phyloP scores from a whole-genome alignment of 371 early-diverging fungal species.

The Lichtheimia ramosa region DNA sequence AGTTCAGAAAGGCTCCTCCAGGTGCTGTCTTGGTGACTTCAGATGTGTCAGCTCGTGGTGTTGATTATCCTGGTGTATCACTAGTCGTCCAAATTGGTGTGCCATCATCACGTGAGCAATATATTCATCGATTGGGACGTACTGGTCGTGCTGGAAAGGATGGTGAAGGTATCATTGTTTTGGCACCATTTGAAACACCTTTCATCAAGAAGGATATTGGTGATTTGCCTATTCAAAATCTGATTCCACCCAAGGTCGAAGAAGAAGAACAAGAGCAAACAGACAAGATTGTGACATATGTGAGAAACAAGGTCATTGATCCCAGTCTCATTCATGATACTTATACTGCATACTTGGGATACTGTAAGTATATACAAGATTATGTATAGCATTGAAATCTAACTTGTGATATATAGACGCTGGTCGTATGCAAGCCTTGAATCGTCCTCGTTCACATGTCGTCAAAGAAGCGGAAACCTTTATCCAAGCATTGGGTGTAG shows the following conservation, averaged over 20 bases:
- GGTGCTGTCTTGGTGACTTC: conserved; percentile 91
- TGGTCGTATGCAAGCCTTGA: conserved; percentile 40
- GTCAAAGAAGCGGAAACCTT: conserved; percentile 42
- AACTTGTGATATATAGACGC: conserved; percentile 27
- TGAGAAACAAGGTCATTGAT: conserved; percentile 32
- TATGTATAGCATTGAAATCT: conserved; percentile 8
- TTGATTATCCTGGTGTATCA: conserved; percentile 97
- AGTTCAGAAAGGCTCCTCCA: conserved; percentile 66
- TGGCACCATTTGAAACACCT: conserved; percentile 81
- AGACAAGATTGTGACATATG: conserved; percentile 16
- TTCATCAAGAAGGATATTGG: conserved; percentile 59
- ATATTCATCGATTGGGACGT: conserved; percentile 97
- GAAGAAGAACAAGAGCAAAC: conserved; percentile 30
- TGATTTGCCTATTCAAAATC: conserved; percentile 53
- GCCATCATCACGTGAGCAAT: conserved; percentile 89
- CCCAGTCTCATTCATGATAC: conserved; percentile 52
- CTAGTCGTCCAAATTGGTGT: conserved; percentile 95
- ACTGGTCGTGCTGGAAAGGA: conserved; percentile 97
- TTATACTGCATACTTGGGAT: conserved; percentile 68
- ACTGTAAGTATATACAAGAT: conserved; percentile 50
- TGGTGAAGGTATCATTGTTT: conserved; percentile 86
- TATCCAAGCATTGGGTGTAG: conserved; percentile 41
- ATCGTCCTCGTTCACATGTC: conserved; percentile 38
- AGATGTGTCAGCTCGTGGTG: conserved; percentile 99
- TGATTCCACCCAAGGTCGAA: conserved; percentile 38